Conservation (phyloP, 257 asterid genomes). For the Craterostigma plantagineum region DNA sequence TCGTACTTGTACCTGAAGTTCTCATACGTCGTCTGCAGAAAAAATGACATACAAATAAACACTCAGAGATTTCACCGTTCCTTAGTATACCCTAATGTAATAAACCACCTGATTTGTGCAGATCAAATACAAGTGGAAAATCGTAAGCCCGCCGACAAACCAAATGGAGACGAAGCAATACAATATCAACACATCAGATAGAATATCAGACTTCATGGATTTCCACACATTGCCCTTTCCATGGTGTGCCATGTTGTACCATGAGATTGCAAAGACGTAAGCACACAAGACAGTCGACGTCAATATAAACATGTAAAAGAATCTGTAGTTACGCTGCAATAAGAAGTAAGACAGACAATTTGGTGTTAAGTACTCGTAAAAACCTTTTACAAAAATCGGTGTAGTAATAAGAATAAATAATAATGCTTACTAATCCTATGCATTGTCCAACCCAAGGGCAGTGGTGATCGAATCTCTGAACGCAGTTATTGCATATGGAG, state of each 20-base stretch:
- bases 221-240: conserved; percentile 22
- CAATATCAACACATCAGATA: conserved; percentile 54
- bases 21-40: conserved; percentile 77
- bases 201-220: conserved; percentile 36
- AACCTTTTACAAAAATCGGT: too few species aligned
- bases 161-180: conserved; percentile 78
- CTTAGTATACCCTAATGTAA: too few species aligned
- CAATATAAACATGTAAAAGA: conserved; percentile 56
- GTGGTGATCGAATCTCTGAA: conserved; percentile 79
- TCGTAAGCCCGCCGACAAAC: conserved; percentile 85
- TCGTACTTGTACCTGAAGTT: conserved; percentile 74
- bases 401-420: too few species aligned
- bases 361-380: too few species aligned
- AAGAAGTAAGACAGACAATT: too few species aligned
- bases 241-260: conserved; percentile 32
- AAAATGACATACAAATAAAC: background rate
- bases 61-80: too few species aligned
- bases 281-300: conserved; percentile 62
- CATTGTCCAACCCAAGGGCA: conserved; percentile 97
- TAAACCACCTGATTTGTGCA: conserved; percentile 50
- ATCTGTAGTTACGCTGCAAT: conserved; percentile 78
- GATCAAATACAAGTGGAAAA: conserved; percentile 73
- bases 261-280: conserved; percentile 70
- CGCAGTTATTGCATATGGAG: conserved; percentile 91
- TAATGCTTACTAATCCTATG: conserved; percentile 69